Evolutionary conservation across 2,329 filamentous ascomycete species (phyloP), one percentile per base, ranked within the genome.

Genomic region (Sclerotinia sclerotiorum): DNA sequence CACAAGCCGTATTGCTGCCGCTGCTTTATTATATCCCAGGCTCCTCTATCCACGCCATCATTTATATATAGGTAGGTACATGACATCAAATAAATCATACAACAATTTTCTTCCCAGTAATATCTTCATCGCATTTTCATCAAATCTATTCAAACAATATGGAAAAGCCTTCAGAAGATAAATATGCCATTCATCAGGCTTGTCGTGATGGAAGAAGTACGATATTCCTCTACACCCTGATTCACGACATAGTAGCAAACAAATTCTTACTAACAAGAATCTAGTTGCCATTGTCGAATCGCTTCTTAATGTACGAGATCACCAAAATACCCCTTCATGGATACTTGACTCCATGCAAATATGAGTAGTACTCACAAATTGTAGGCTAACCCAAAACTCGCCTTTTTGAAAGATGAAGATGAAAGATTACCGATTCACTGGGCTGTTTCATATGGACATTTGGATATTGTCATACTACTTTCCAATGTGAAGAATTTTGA

Each of bases 401-500:
- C 92, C 35, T 84, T 82, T 58, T 80, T 80, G 69, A 87, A 88
- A 75, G 95, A 99, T 76, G 90, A 92, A 61, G 95, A 99, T 78
- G 92, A 93, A 21, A 91, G 95, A 56, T 86, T 97, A 49, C 90
- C 95, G 2, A 88, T 98, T 68, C 95, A 99, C 83, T 99, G 95
- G 95, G 94, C 95, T 0, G 87, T 88, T 2, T 95, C 94, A 29
- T 90, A 91, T 79, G 96, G 95, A 78, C 89, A 88, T 73, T 80
- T 90, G 8, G 85, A 89, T 32, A 93, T 97, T 69, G 88, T 92
- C 24, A 83, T 90, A 62, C 78, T 94, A 27, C 83, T 98, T 5
- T 84, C 90, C 2, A 84, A 91, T 68, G 83, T 84, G 70, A 89
- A 89, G 74, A 84, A 84, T 69, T 97, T 97, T 76, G 93, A 98